phyloP scores from a whole-genome alignment of 106 monocot genomes.

The Chionographis japonica region DNA sequence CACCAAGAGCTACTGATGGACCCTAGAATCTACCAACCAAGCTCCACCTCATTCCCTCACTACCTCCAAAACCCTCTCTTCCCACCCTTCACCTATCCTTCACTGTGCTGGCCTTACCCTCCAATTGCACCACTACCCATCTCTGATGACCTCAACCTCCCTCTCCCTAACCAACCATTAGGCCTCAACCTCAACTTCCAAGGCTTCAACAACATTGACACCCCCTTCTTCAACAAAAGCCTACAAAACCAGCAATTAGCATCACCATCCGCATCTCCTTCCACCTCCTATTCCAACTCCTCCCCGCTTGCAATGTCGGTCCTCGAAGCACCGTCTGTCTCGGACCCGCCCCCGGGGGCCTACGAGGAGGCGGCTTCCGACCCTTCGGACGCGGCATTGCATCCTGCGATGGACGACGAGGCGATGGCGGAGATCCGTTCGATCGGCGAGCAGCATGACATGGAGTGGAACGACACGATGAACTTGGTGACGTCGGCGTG shows the following conservation, averaged over 20 bases:
- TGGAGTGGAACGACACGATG: constrained; percentile 88
- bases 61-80: constrained; percentile 15
- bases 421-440: constrained; percentile 76
- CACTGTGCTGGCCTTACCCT: constrained; percentile 13
- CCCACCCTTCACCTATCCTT: constrained; percentile 11
- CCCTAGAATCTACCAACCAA: constrained; percentile 1
- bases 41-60: constrained; percentile 4
- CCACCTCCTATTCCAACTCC: constrained; percentile 18
- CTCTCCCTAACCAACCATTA: constrained; percentile 50
- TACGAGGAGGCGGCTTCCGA: background rate
- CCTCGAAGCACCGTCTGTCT: background rate
- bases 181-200: constrained; percentile 69
- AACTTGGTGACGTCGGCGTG: constrained; percentile 65
- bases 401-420: constrained; percentile 60
- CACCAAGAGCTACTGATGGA: constrained; percentile 2
- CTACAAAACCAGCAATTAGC: constrained; percentile 1
- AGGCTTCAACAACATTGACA: constrained; percentile 39
- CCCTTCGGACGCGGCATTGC: constrained; percentile 18
- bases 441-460: constrained; percentile 69
- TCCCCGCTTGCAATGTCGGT: constrained; percentile 17
- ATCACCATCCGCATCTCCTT: constrained; percentile 22
- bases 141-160: constrained; percentile 23
- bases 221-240: constrained; percentile 2
- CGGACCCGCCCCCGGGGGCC: background rate
- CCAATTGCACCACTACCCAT: constrained; percentile 22